Conservation (phyloP, 2,329 filamentous ascomycete genomes). For the Hysterium pulicare region DNA sequence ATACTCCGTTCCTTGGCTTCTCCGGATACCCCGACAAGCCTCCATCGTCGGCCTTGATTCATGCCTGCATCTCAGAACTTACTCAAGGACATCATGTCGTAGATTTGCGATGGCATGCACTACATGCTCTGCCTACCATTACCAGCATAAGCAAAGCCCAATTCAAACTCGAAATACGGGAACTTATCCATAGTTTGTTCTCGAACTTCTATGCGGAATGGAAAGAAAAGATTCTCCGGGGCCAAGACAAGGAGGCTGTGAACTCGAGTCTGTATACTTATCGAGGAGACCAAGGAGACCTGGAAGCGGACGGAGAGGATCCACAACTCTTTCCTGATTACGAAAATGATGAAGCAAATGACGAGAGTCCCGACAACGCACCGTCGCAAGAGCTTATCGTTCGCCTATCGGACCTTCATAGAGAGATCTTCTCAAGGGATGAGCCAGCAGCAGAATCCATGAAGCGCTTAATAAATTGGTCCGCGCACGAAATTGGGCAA, state of each 20-base stretch:
- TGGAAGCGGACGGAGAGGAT: conserved; percentile 74
- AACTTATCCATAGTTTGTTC: conserved; percentile 63
- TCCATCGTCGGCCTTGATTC: conserved; percentile 16
- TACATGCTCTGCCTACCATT: conserved; percentile 24
- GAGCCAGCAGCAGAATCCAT: conserved; percentile 19
- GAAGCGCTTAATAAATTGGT: conserved; percentile 30
- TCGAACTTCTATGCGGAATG: conserved; percentile 75
- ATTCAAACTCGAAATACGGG: conserved; percentile 9
- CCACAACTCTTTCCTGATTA: conserved; percentile 78
- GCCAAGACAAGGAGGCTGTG: conserved; percentile 70
- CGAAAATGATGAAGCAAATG: conserved; percentile 51
- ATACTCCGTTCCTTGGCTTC: conserved; percentile 34
- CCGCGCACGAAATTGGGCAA: conserved; percentile 23
- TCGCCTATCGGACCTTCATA: conserved; percentile 31
- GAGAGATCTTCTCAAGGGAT: conserved; percentile 25
- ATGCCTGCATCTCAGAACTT: conserved; percentile 18
- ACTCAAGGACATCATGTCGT: conserved; percentile 17
- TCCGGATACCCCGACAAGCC: conserved; percentile 5
- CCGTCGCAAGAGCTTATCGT: conserved; percentile 33
- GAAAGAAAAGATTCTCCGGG: conserved; percentile 71
- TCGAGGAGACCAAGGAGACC: conserved; percentile 70
- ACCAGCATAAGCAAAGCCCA: conserved; percentile 7
- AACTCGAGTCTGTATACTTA: conserved; percentile 81
- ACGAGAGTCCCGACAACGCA: conserved; percentile 6
- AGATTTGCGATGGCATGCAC: conserved; percentile 36